phyloP scores from a whole-genome alignment of 306 rosid species.

The Comarum palustre region DNA sequence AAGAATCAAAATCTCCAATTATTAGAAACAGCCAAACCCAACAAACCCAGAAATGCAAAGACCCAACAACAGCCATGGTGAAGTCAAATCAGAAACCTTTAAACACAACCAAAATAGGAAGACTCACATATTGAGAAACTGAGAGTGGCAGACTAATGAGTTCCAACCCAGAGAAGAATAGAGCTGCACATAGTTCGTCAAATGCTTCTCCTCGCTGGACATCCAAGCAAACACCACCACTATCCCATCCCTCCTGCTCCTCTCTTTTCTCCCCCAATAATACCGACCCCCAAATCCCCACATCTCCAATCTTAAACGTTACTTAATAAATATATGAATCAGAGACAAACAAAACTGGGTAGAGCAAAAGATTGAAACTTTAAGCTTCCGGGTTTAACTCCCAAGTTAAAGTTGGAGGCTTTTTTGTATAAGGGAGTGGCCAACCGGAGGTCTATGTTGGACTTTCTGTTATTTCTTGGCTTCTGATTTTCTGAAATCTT shows the following conservation, averaged over 20 bases:
- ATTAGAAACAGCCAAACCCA: background rate
- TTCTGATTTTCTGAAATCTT: background rate
- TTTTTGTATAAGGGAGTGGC: background rate
- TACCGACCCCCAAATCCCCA: slow-evolving; percentile 91
- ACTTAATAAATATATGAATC: background rate
- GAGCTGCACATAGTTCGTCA: slow-evolving; percentile 65
- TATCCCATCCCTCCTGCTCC: slow-evolving; percentile 45
- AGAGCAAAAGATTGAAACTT: background rate
- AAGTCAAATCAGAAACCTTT: background rate
- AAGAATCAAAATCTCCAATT: background rate
- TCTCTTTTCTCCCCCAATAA: slow-evolving; percentile 76
- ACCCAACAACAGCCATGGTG: background rate
- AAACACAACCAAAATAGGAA: background rate
- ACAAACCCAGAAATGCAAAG: background rate
- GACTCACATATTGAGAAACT: slow-evolving; percentile 83
- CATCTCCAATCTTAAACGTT: slow-evolving; percentile 36
- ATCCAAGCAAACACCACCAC: slow-evolving; percentile 86
- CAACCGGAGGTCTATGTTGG: background rate
- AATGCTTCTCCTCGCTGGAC: slow-evolving; percentile 74
- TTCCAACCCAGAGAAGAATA: slow-evolving; percentile 79
- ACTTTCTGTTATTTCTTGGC: background rate
- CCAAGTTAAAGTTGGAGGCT: background rate
- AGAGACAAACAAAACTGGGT: background rate
- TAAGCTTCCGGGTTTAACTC: background rate
- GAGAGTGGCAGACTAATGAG: slow-evolving; percentile 75